A percentile compares a stretch with the other conserved stretches of the same genome.
Evolutionary conservation across 257 asterid genomes (phyloP).

Genomic region (Solanum bulbocastanum): DNA sequence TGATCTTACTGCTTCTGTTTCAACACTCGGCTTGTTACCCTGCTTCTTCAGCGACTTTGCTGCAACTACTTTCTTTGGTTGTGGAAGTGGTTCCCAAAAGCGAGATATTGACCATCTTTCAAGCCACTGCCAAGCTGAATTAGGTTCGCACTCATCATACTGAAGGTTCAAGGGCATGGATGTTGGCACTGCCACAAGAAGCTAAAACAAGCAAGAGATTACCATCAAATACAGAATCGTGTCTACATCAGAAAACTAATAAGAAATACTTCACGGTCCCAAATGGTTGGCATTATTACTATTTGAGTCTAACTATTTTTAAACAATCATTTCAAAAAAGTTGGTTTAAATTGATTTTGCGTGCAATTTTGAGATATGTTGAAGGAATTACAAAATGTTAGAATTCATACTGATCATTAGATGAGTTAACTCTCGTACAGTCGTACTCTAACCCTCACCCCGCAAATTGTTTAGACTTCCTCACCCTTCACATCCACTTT

Average conservation of each 20-base stretch:
- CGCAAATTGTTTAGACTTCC: not conserved
- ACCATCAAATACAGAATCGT: not conserved
- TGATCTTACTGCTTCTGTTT: constrained; percentile 48
- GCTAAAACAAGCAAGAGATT: constrained; percentile 29
- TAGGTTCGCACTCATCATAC: constrained; percentile 60
- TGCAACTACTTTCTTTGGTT: constrained; percentile 23
- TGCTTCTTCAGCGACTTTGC: constrained; percentile 52
- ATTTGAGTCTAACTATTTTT: not conserved
- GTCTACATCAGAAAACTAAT: not conserved
- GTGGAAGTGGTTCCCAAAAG: constrained; percentile 61
- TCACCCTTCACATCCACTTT: not conserved
- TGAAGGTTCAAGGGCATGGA: constrained; percentile 84
- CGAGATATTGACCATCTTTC: constrained; percentile 77
- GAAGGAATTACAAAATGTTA: not conserved
- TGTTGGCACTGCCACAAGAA: constrained; percentile 56
- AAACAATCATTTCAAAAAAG: not conserved
- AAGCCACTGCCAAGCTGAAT: constrained; percentile 83
- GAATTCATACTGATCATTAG: not conserved
- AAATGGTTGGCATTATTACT: not conserved
- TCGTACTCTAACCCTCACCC: not conserved
- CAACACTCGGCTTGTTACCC: constrained; percentile 15
- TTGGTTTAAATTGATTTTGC: not conserved
- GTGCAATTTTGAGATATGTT: not conserved
- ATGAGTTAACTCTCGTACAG: not conserved
- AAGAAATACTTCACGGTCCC: not conserved